Conservation (phyloP, 768 basidiomycete species). For the Hypholoma fasciculare region DNA sequence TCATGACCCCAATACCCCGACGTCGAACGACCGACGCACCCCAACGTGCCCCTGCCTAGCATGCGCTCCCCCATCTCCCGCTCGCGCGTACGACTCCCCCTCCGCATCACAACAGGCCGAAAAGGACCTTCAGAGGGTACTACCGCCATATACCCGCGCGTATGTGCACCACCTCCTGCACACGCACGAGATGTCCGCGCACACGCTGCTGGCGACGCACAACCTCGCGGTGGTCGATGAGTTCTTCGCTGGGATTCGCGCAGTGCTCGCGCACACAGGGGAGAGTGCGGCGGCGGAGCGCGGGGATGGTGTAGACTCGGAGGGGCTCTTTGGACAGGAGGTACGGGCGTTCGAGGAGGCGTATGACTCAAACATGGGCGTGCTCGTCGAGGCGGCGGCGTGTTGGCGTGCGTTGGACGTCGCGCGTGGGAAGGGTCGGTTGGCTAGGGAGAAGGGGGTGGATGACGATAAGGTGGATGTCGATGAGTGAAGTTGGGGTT, state of each 20-base stretch:
- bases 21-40: too few species aligned
- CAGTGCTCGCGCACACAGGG: conserved; percentile 15
- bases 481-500: too few species aligned
- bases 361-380: conserved; percentile 45
- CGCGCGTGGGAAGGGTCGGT: conserved; percentile 74
- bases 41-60: conserved; percentile 52
- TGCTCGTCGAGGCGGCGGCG: conserved; percentile 53
- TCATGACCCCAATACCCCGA: too few species aligned
- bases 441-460: conserved; percentile 57
- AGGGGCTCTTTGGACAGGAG: conserved; percentile 39
- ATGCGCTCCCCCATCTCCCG: conserved; percentile 49
- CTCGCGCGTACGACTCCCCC: conserved; percentile 23
- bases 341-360: conserved; percentile 45
- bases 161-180: conserved; percentile 85
- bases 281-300: not conserved
- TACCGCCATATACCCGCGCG: conserved; percentile 47
- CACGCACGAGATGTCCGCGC: conserved; percentile 90
- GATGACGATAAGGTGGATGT: too few species aligned
- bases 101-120: conserved; percentile 28
- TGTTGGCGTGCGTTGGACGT: conserved; percentile 66
- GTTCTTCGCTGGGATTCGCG: conserved; percentile 64
- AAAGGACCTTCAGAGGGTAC: conserved; percentile 10
- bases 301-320: too few species aligned
- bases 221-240: conserved; percentile 67
- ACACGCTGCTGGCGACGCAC: conserved; percentile 72